Percentiles rank a stretch among this genome's conserved stretches.
phyloP scores from a whole-genome alignment of 208 protist species.

The Acanthamoeba lenticulata region DNA sequence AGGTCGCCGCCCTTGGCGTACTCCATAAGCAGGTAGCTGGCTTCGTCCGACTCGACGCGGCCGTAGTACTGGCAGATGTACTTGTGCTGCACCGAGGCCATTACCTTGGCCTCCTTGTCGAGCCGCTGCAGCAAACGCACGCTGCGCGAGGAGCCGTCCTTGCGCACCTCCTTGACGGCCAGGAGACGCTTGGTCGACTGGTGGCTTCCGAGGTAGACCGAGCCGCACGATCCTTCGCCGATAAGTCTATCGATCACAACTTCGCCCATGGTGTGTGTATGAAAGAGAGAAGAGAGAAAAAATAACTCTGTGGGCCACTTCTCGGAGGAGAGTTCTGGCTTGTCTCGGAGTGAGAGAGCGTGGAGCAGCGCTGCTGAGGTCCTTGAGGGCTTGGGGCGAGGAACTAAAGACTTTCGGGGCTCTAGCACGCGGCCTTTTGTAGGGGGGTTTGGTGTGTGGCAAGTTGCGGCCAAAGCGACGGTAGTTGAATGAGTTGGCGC shows the following conservation, averaged over 20 bases:
- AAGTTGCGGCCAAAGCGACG: too few species aligned
- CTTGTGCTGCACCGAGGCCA: neutral
- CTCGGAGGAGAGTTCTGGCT: too few species aligned
- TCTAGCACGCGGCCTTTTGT: too few species aligned
- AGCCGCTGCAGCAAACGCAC: neutral
- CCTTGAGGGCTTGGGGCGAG: too few species aligned
- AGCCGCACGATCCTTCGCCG: slow-evolving; percentile 20
- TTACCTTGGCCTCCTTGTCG: slow-evolving; percentile 48
- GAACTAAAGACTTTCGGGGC: too few species aligned
- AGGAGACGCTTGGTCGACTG: neutral
- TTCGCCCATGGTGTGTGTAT: neutral
- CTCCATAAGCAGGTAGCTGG: slow-evolving; percentile 33
- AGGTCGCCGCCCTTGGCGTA: slow-evolving; percentile 49
- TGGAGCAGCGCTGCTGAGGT: too few species aligned
- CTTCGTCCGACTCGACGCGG: slow-evolving; percentile 17
- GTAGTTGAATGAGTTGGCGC: too few species aligned
- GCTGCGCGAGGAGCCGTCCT: neutral
- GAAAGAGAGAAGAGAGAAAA: neutral
- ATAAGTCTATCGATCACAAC: slow-evolving; percentile 9
- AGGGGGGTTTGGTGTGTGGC: too few species aligned
- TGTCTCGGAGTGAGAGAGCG: too few species aligned
- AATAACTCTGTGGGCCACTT: neutral
- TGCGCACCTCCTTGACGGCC: slow-evolving; percentile 46
- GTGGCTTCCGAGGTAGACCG: slow-evolving; percentile 42
- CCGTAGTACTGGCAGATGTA: slow-evolving; percentile 37